Evolutionary conservation across 345 rosid species (phyloP).

Genomic region (Noccaea bulbosa): DNA sequence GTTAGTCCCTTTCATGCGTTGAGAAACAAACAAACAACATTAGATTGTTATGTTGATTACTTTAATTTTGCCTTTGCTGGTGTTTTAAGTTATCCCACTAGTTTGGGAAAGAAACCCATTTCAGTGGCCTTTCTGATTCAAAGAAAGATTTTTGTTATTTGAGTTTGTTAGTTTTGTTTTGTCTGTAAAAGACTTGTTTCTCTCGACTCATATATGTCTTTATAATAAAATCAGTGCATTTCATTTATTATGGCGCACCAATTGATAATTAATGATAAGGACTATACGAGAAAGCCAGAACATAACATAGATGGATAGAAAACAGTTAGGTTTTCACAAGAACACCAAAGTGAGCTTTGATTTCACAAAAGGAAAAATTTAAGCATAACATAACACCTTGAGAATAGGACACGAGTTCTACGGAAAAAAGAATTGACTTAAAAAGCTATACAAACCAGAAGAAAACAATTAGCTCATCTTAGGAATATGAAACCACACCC

Average conservation of each 20-base stretch:
- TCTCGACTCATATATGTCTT: constrained; percentile 18
- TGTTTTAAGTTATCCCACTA: constrained; percentile 33
- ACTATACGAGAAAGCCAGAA: background rate
- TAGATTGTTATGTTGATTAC: constrained; percentile 28
- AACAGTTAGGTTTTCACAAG: background rate
- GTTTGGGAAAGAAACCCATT: constrained; percentile 30
- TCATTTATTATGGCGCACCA: background rate
- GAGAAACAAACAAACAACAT: constrained; percentile 36
- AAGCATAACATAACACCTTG: constrained; percentile 19
- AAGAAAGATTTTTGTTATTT: constrained; percentile 32
- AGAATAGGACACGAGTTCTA: constrained; percentile 24
- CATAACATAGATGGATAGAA: background rate
- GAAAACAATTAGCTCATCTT: constrained; percentile 42
- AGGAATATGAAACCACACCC: constrained; percentile 32
- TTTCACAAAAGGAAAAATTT: constrained; percentile 27
- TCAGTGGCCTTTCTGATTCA: constrained; percentile 6
- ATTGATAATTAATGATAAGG: background rate
- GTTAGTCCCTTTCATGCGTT: constrained; percentile 72
- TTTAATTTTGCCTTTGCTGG: constrained; percentile 21
- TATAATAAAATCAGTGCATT: constrained; percentile 29
- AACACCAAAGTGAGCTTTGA: constrained; percentile 1
- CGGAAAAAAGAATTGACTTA: constrained; percentile 29
- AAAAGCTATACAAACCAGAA: constrained; percentile 47
- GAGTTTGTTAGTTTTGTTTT: constrained; percentile 9
- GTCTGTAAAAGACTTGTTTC: constrained; percentile 38